Conservation (phyloP, 495 filamentous ascomycete species). For the Jackrogersella multiformis region DNA sequence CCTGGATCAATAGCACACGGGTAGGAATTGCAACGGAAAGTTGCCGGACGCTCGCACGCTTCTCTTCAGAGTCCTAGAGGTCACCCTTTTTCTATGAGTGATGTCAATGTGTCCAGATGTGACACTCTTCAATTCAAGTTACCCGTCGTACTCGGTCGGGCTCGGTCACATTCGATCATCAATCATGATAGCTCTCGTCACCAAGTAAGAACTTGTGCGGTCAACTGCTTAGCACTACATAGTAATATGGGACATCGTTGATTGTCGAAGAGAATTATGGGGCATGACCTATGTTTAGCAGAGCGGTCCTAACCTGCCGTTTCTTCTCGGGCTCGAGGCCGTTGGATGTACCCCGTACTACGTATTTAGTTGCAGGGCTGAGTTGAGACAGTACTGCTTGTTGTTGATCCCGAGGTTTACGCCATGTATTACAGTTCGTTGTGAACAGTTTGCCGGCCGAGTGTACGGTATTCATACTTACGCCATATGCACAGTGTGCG, state of each 20-base stretch:
- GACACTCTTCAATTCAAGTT: slow-evolving; percentile 16
- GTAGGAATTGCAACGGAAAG: slow-evolving; percentile 1
- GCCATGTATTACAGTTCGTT: slow-evolving; percentile 14
- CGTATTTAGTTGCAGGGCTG: slow-evolving; percentile 24
- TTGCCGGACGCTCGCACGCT: not conserved
- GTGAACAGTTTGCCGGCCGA: slow-evolving; percentile 11
- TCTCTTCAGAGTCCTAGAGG: slow-evolving; percentile 3
- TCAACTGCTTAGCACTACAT: slow-evolving; percentile 12
- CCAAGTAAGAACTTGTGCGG: slow-evolving; percentile 11
- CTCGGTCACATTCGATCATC: slow-evolving; percentile 2
- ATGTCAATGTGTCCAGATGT: slow-evolving; percentile 21
- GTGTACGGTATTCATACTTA: slow-evolving; percentile 9
- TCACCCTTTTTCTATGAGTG: slow-evolving; percentile 5
- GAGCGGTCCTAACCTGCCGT: slow-evolving; percentile 7
- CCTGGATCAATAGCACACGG: slow-evolving; percentile 19
- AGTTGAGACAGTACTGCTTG: slow-evolving; percentile 26
- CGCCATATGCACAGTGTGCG: slow-evolving; percentile 13
- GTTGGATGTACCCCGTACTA: slow-evolving; percentile 20
- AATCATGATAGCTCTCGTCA: slow-evolving; percentile 1
- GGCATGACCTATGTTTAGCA: slow-evolving; percentile 34
- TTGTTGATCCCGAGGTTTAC: slow-evolving; percentile 23
- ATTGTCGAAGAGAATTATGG: slow-evolving; percentile 24
- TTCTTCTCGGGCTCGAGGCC: slow-evolving; percentile 5
- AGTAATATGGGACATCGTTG: not conserved
- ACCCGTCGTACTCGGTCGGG: slow-evolving; percentile 19